These are phyloP conservation scores for Candida sojae DNA, from an alignment of 1,139 yeast species.

Conservation along the genomic window DNA sequence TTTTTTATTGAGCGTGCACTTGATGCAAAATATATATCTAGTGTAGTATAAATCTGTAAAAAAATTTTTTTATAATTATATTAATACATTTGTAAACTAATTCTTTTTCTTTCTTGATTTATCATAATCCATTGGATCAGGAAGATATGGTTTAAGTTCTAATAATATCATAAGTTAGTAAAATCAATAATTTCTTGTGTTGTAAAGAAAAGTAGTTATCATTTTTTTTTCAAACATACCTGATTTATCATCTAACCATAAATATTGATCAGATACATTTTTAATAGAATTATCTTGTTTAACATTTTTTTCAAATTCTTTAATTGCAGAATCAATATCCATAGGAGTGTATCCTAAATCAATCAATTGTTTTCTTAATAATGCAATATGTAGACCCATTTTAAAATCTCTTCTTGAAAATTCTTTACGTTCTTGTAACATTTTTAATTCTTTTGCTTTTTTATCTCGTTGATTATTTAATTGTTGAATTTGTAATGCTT, in stretches of 20 bases:
- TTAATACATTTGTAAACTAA: no score
- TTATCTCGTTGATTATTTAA: slow-evolving; percentile 44
- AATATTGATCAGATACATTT: slow-evolving; percentile 53
- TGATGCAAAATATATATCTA: slow-evolving; percentile 1
- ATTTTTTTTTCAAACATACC: slow-evolving; percentile 20
- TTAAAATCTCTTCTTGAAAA: slow-evolving; percentile 54
- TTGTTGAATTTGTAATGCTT: slow-evolving; percentile 44
- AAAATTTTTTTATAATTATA: no score
- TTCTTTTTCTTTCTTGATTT: slow-evolving; percentile 22
- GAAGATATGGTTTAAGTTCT: slow-evolving; percentile 51
- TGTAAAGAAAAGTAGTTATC: slow-evolving; percentile 17
- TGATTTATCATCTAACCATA: slow-evolving; percentile 61
- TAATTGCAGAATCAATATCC: slow-evolving; percentile 51
- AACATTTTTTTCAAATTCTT: slow-evolving; percentile 56
- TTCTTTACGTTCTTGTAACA: slow-evolving; percentile 48
- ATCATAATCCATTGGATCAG: slow-evolving; percentile 63
- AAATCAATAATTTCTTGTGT: background rate
- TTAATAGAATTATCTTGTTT: slow-evolving; percentile 55
- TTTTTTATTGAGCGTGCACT: background rate
- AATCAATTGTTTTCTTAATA: slow-evolving; percentile 56
- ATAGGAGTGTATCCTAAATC: slow-evolving; percentile 57
- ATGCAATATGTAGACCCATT: slow-evolving; percentile 65
- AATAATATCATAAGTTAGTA: slow-evolving; percentile 8
- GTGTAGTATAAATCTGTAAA: background rate
- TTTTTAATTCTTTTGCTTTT: slow-evolving; percentile 49